Conservation (phyloP, 345 rosid species). For the Laguncularia racemosa region DNA sequence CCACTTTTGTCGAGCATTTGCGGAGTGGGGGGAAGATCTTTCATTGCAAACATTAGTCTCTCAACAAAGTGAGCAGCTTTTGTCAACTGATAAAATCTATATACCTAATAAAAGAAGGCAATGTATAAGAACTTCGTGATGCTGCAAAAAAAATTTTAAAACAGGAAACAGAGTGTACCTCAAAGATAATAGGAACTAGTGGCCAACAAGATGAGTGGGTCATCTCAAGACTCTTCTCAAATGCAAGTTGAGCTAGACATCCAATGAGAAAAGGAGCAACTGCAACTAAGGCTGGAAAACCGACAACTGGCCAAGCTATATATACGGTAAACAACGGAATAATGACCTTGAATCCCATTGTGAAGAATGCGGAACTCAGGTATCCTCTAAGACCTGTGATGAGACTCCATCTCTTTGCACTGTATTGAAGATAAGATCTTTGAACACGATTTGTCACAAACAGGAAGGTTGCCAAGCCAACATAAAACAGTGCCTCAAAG, state of each 20-base stretch:
- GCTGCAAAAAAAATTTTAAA: background rate
- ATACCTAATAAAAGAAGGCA: conserved; percentile 44
- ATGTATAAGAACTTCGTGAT: background rate
- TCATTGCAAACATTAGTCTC: conserved; percentile 60
- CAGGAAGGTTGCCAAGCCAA: conserved; percentile 65
- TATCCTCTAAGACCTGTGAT: conserved; percentile 82
- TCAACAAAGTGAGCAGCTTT: conserved; percentile 70
- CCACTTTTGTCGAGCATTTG: conserved; percentile 42
- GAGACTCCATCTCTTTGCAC: conserved; percentile 81
- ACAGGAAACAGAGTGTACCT: conserved; percentile 33
- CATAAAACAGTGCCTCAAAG: conserved; percentile 60
- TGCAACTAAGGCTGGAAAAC: conserved; percentile 50
- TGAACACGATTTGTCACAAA: conserved; percentile 54
- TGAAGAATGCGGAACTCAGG: conserved; percentile 48
- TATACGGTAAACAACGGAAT: conserved; percentile 45
- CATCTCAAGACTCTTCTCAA: conserved; percentile 47
- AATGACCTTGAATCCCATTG: conserved; percentile 58
- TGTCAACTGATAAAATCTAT: conserved; percentile 75
- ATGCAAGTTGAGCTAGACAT: conserved; percentile 58
- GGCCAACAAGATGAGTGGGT: conserved; percentile 81
- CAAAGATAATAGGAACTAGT: conserved; percentile 64
- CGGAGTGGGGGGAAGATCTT: conserved; percentile 39
- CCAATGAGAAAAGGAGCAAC: conserved; percentile 71
- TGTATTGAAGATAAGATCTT: conserved; percentile 76
- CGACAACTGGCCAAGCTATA: conserved; percentile 69